phyloP scores from a whole-genome alignment of 306 rosid species.

The Hylodesmum podocarpum region DNA sequence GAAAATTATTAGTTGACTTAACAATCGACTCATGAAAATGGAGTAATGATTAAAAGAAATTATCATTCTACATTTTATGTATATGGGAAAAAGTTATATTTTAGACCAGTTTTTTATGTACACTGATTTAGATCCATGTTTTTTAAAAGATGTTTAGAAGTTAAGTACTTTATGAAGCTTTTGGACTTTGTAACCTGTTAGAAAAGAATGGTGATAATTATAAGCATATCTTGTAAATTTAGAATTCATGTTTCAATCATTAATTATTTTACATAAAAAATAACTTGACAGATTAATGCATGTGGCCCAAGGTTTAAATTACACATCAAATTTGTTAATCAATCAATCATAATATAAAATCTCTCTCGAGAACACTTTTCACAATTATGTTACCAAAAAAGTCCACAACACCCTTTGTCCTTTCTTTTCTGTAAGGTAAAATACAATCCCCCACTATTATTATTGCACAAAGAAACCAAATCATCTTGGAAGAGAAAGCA shows the following conservation, averaged over 20 bases:
- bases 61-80: background rate
- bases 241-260: constrained; percentile 8
- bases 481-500: constrained; percentile 36
- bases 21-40: too few species aligned
- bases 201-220: background rate
- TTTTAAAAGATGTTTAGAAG: background rate
- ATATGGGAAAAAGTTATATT: background rate
- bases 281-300: background rate
- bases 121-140: background rate
- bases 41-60: too few species aligned
- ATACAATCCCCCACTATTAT: constrained; percentile 38
- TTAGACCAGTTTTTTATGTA: background rate
- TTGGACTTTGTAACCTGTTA: background rate
- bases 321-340: background rate
- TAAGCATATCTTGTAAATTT: background rate
- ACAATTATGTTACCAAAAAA: background rate
- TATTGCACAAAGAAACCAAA: constrained; percentile 36
- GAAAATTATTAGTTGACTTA: too few species aligned
- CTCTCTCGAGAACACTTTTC: background rate
- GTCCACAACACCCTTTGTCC: background rate
- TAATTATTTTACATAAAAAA: background rate
- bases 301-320: background rate
- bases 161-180: background rate
- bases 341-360: background rate
- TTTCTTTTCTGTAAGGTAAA: background rate